Evolutionary conservation across 2,329 filamentous ascomycete genomes (phyloP).

Genomic region (Fusarium xylarioides): DNA sequence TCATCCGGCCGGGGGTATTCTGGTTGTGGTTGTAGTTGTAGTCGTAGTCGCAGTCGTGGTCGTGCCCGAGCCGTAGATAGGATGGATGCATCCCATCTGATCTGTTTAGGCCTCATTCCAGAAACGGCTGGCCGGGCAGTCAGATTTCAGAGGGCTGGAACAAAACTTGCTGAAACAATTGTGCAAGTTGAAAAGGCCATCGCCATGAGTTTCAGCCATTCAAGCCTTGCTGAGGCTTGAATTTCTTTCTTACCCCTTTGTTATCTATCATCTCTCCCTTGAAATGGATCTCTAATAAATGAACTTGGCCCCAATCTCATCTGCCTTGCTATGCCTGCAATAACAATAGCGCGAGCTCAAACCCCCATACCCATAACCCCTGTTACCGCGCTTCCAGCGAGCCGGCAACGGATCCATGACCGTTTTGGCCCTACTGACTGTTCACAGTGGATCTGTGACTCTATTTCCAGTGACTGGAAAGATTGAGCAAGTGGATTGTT

Average conservation of each 20-base stretch:
- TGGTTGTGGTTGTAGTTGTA: not conserved
- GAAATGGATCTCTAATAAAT: conserved; percentile 29
- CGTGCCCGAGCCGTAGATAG: conserved; percentile 26
- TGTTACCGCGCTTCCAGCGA: conserved; percentile 38
- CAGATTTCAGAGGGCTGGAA: conserved; percentile 7
- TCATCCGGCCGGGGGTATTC: conserved; percentile 35
- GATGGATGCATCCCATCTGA: conserved; percentile 26
- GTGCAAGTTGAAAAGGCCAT: conserved; percentile 4
- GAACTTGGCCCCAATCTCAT: conserved; percentile 37
- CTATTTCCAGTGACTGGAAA: conserved; percentile 36
- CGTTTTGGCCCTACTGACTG: conserved; percentile 30
- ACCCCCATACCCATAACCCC: conserved; percentile 30
- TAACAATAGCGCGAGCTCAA: conserved; percentile 38
- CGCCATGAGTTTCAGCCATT: conserved; percentile 4
- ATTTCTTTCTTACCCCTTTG: conserved; percentile 13
- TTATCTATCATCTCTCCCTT: conserved; percentile 17
- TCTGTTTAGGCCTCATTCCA: conserved; percentile 26
- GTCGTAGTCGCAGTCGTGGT: conserved; percentile 2
- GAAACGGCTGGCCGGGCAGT: conserved; percentile 25
- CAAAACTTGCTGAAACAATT: conserved; percentile 17
- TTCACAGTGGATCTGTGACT: conserved; percentile 36
- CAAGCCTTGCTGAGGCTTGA: not conserved
- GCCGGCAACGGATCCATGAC: conserved; percentile 40
- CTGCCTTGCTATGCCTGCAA: conserved; percentile 38
- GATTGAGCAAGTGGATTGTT: conserved; percentile 35